Conservation (phyloP, 2,329 filamentous ascomycete genomes). For the Lasiodiplodia sp. region DNA sequence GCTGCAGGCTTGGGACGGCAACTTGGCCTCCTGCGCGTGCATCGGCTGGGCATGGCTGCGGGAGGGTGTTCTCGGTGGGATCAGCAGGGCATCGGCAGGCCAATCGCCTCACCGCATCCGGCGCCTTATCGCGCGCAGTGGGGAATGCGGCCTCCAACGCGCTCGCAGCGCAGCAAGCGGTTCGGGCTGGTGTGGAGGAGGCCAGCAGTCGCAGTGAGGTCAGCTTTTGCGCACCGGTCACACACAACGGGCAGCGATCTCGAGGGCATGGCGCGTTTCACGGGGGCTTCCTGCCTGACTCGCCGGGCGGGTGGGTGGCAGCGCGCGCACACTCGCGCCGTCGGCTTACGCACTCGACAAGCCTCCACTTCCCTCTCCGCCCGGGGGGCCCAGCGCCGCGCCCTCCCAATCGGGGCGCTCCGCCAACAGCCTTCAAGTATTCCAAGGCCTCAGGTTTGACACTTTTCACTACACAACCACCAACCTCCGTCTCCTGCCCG, state of each 20-base stretch:
- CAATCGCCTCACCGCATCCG: slow-evolving; percentile 19
- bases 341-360: slow-evolving; percentile 20
- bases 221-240: slow-evolving; percentile 23
- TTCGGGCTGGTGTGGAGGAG: neutral
- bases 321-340: neutral
- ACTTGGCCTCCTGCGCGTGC: too few relatives aligned
- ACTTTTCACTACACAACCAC: neutral
- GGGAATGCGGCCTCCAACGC: slow-evolving; percentile 4
- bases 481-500: slow-evolving; percentile 7
- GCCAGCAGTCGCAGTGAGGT: neutral
- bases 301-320: neutral
- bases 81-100: slow-evolving; percentile 12
- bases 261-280: slow-evolving; percentile 5
- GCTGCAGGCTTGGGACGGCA: neutral
- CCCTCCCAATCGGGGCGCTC: slow-evolving; percentile 12
- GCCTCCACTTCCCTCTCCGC: slow-evolving; percentile 10
- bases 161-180: neutral
- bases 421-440: slow-evolving; percentile 15
- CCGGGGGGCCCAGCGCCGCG: slow-evolving; percentile 8
- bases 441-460: neutral
- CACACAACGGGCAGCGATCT: slow-evolving; percentile 19
- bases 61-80: neutral
- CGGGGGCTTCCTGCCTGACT: slow-evolving; percentile 1
- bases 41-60: neutral
- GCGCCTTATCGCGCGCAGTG: slow-evolving; percentile 14